phyloP scores from a whole-genome alignment of 1,284 basidiomycete species.

The Xanthoconium separans region DNA sequence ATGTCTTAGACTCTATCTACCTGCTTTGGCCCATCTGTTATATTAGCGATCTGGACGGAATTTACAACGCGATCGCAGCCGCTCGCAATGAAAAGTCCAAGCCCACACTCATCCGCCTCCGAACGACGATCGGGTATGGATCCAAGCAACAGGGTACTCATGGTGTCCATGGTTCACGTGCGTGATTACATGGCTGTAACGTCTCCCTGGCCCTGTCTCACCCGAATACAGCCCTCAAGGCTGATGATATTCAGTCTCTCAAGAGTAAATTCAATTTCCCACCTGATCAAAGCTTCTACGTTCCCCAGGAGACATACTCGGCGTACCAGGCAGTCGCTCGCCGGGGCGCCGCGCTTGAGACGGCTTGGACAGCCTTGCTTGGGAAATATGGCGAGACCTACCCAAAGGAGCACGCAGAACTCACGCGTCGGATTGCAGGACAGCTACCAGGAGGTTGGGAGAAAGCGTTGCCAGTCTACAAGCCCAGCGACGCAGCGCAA shows the following conservation, averaged over 20 bases:
- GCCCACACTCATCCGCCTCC: constrained; percentile 85
- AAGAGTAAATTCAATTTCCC: constrained; percentile 88
- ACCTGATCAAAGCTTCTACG: constrained; percentile 75
- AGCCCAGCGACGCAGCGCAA: constrained; percentile 76
- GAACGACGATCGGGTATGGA: constrained; percentile 92
- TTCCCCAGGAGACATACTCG: constrained; percentile 76
- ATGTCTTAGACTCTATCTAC: constrained; percentile 20
- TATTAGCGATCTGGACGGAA: constrained; percentile 71
- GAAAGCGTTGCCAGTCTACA: constrained; percentile 81
- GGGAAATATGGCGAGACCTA: constrained; percentile 75
- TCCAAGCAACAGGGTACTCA: constrained; percentile 92
- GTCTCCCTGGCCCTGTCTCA: not conserved
- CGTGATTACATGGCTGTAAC: constrained; percentile 28
- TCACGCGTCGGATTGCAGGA: constrained; percentile 81
- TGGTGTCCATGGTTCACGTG: constrained; percentile 89
- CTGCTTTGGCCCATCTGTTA: constrained; percentile 6
- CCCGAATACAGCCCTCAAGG: constrained; percentile 72
- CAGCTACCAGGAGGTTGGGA: constrained; percentile 89
- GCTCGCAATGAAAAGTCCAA: constrained; percentile 77
- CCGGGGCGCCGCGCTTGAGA: constrained; percentile 74
- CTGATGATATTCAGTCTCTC: constrained; percentile 84
- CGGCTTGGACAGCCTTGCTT: constrained; percentile 76
- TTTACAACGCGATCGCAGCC: constrained; percentile 78
- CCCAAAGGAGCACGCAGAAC: constrained; percentile 83
- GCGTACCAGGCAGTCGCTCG: constrained; percentile 67